Evolutionary conservation across 2,329 filamentous ascomycete species (phyloP), one percentile per base, ranked within the genome.

Genomic region (Pestalotiopsis fici): DNA sequence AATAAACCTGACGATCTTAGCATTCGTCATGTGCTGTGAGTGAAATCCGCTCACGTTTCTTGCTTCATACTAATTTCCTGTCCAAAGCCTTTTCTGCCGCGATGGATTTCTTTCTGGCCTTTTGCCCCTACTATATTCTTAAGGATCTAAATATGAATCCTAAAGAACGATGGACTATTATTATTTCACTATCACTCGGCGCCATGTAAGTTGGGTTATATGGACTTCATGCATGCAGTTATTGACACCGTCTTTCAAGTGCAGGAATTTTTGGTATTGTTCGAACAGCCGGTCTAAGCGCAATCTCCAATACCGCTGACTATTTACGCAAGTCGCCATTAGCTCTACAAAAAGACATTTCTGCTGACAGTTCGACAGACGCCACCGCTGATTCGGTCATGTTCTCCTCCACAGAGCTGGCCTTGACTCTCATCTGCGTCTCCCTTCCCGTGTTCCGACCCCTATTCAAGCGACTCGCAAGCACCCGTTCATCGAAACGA

Each of bases 11-110:
- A 69, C 69, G 1, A 27, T n/a, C 3, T 61, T 71, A 21, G 67
- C 69, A n/a, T 70, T 69, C 57, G 68, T 70, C 28, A 66, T 70
- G 62, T 71, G 70, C 15, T 70, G 70, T 70, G 50, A 69, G 70
- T 71, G 55, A 2, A n/a, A 18, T 1, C 18, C 43, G 18, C 43
- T 18, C 4, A 21, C 43, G 18, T 7, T 21, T n/a, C 43, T 18
- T 47, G 3, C 7, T 47, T 27, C 13, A 43, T 1, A 23, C 66
- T 70, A 35, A 69, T n/a, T n/a, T n/a, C 27, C 2, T 54, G 12
- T n/a, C 15, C 18, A 47, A 39, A 71, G 70, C 70, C 28, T 71
- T 67, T 61, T 70, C 68, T 6, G 70, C 68, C 4, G 68, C 70
- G 23, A 71, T 70, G 67, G 70, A 71, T 57, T 71, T 71, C 54